A percentile compares a stretch with the other conserved stretches of the same genome.
These are phyloP conservation scores for Agaricus bisporus DNA, from an alignment of 768 basidiomycete genomes.

Conservation along the genomic window DNA sequence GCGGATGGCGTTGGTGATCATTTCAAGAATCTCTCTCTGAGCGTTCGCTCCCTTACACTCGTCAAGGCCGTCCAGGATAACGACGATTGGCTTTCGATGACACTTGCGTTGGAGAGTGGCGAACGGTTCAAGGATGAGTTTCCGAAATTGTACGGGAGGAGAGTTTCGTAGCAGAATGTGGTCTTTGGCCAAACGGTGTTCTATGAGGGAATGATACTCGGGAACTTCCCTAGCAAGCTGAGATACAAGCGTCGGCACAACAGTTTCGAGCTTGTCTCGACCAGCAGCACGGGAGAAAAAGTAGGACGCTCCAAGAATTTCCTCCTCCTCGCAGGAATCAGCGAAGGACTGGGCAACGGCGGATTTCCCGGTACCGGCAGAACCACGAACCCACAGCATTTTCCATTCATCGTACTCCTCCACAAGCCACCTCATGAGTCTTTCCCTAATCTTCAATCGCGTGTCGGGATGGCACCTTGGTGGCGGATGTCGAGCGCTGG, in stretches of 20 bases:
- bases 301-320: not conserved
- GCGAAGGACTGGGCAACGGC: conserved; percentile 5
- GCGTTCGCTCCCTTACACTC: not conserved
- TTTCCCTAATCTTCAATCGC: not conserved
- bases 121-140: not conserved
- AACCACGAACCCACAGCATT: conserved; percentile 5
- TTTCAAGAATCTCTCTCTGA: too few relatives aligned
- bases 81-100: not conserved
- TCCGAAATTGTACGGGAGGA: not conserved
- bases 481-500: not conserved
- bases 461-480: too few relatives aligned
- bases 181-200: not conserved
- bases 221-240: not conserved
- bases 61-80: conserved; percentile 1
- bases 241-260: not conserved
- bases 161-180: not conserved
- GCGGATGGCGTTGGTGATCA: too few relatives aligned
- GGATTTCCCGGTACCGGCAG: conserved; percentile 8
- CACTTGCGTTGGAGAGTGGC: not conserved
- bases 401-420: not conserved
- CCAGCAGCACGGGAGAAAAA: not conserved
- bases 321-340: too few relatives aligned
- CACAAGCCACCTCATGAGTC: not conserved
- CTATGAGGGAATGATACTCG: not conserved
- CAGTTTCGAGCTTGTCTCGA: not conserved